Percentiles rank a stretch among this genome's conserved stretches.
Conservation (phyloP, 2,329 filamentous ascomycete genomes). For the Sclerotinia borealis region DNA sequence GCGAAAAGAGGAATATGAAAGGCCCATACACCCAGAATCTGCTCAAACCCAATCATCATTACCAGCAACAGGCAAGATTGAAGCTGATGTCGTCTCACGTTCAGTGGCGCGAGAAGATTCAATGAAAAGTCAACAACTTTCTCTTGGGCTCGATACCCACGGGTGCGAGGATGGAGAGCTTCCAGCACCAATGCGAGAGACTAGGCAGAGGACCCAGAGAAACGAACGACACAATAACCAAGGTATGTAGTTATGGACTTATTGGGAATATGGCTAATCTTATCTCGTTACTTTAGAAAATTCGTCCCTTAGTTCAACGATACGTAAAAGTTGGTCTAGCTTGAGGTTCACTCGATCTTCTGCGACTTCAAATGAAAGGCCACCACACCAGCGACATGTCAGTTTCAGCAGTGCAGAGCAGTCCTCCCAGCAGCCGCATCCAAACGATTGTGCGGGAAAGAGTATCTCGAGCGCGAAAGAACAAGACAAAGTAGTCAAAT, state of each 20-base stretch:
- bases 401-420: neutral
- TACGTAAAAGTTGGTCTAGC: neutral
- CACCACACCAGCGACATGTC: neutral
- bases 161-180: neutral
- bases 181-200: neutral
- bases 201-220: neutral
- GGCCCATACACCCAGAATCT: too few species aligned
- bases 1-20: too few species aligned
- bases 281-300: neutral
- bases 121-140: neutral
- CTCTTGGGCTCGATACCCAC: neutral
- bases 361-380: too few species aligned
- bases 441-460: too few species aligned
- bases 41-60: neutral
- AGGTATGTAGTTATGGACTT: neutral
- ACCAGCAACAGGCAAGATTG: neutral
- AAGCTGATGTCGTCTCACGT: neutral
- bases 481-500: neutral
- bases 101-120: neutral
- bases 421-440: neutral
- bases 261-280: neutral
- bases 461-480: neutral
- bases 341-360: neutral
- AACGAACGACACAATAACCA: neutral
- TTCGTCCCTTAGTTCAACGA: too few species aligned